Conservation (phyloP, 441 rosid species). For the Adansonia rubrostipa region DNA sequence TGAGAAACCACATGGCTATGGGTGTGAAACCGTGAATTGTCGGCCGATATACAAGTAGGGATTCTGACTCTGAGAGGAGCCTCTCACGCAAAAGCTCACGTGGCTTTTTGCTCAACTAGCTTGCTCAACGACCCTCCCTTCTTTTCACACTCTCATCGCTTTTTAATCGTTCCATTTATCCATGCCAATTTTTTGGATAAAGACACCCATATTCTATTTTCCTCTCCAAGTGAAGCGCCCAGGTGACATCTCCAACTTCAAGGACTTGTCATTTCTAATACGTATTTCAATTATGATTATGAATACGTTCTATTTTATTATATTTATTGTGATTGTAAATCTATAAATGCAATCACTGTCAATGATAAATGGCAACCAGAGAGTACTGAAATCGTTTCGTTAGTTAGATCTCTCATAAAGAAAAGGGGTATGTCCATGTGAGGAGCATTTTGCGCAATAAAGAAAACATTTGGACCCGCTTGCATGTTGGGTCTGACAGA, state of each 20-base stretch:
- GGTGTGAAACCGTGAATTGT: not conserved
- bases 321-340: too few relatives aligned
- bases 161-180: not conserved
- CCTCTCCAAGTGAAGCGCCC: not conserved
- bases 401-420: too few relatives aligned
- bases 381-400: too few relatives aligned
- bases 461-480: slow-evolving; percentile 11
- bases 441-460: not conserved
- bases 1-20: slow-evolving; percentile 8
- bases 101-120: slow-evolving; percentile 11
- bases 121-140: too few relatives aligned
- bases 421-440: not conserved
- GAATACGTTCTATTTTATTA: too few relatives aligned
- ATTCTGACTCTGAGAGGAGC: slow-evolving; percentile 9
- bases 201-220: not conserved
- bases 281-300: too few relatives aligned
- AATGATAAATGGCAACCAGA: too few relatives aligned
- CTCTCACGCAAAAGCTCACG: not conserved
- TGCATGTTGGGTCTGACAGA: not conserved
- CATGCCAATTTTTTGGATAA: not conserved
- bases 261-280: not conserved
- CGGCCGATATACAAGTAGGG: not conserved
- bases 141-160: not conserved
- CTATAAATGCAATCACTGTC: too few relatives aligned
- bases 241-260: not conserved